Percentiles rank a stretch among this genome's conserved stretches.
Conservation (phyloP, 1,284 basidiomycete genomes). For the Cyathus olla region DNA sequence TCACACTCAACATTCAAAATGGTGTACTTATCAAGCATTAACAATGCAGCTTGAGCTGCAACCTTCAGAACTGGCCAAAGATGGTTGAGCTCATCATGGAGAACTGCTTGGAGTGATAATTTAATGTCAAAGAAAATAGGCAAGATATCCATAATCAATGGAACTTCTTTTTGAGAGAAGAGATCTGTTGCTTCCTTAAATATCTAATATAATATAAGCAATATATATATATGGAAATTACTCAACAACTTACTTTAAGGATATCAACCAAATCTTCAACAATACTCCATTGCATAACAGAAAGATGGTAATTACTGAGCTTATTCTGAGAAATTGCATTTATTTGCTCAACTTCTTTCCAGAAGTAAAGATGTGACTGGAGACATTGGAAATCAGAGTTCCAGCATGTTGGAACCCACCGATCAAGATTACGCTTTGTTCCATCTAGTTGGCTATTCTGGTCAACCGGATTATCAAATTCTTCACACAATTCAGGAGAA, state of each 20-base stretch:
- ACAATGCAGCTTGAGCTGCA: too few relatives aligned
- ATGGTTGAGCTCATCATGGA: too few relatives aligned
- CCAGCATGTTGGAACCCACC: slow-evolving; percentile 19
- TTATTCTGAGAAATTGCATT: slow-evolving; percentile 10
- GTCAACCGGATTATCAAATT: not conserved
- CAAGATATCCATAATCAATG: too few relatives aligned
- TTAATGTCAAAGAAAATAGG: too few relatives aligned
- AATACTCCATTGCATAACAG: slow-evolving; percentile 10
- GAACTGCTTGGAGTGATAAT: too few relatives aligned
- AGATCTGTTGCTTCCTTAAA: too few relatives aligned
- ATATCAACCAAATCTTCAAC: slow-evolving; percentile 12
- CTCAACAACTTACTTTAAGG: slow-evolving; percentile 6
- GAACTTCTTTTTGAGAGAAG: too few relatives aligned
- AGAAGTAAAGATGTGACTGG: slow-evolving; percentile 20
- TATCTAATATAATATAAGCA: too few relatives aligned
- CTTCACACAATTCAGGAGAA: too few relatives aligned
- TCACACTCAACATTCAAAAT: too few relatives aligned
- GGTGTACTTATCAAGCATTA: too few relatives aligned
- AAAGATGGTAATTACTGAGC: slow-evolving; percentile 11
- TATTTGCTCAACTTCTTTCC: slow-evolving; percentile 11
- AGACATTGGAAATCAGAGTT: slow-evolving; percentile 23
- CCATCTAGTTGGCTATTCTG: not conserved
- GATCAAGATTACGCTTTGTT: slow-evolving; percentile 6
- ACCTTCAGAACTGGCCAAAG: too few relatives aligned
- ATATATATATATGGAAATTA: not conserved